phyloP scores from a whole-genome alignment of 768 basidiomycete genomes.

The Agrocybe pediades region DNA sequence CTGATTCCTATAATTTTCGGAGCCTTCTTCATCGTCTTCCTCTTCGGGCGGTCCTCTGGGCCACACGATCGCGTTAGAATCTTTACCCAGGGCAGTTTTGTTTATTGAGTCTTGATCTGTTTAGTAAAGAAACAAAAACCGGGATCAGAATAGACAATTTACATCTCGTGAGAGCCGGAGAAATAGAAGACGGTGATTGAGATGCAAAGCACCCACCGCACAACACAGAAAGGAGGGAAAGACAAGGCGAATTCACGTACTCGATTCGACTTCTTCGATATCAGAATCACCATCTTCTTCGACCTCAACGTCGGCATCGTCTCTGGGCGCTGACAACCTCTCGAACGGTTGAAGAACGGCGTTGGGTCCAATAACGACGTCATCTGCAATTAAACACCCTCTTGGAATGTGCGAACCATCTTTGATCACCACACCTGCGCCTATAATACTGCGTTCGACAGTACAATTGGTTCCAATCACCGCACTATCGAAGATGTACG shows the following conservation, averaged over 20 bases:
- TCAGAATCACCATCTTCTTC: slow-evolving; percentile 57
- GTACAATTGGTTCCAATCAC: slow-evolving; percentile 68
- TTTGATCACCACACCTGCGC: slow-evolving; percentile 70
- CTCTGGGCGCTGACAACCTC: slow-evolving; percentile 62
- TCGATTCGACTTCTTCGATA: slow-evolving; percentile 65
- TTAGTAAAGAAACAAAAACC: slow-evolving; percentile 5
- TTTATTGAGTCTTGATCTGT: slow-evolving; percentile 51
- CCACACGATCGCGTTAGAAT: slow-evolving; percentile 83
- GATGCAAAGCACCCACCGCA: neutral
- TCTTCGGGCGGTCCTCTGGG: slow-evolving; percentile 67
- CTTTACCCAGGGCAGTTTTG: slow-evolving; percentile 57
- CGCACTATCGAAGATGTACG: slow-evolving; percentile 85
- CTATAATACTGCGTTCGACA: slow-evolving; percentile 82
- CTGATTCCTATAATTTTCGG: slow-evolving; percentile 64
- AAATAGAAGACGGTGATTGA: neutral
- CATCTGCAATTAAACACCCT: slow-evolving; percentile 84
- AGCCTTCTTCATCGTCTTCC: slow-evolving; percentile 59
- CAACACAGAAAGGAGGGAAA: slow-evolving; percentile 3
- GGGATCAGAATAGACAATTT: neutral
- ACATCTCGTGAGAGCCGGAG: neutral
- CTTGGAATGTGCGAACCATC: slow-evolving; percentile 65
- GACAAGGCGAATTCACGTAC: slow-evolving; percentile 39
- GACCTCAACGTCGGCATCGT: slow-evolving; percentile 32
- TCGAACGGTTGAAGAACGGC: slow-evolving; percentile 70
- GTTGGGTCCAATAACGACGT: slow-evolving; percentile 76